Percentiles rank a stretch among this genome's conserved stretches.
Evolutionary conservation across 306 rosid species (phyloP).

Genomic region (Clitoria ternatea): DNA sequence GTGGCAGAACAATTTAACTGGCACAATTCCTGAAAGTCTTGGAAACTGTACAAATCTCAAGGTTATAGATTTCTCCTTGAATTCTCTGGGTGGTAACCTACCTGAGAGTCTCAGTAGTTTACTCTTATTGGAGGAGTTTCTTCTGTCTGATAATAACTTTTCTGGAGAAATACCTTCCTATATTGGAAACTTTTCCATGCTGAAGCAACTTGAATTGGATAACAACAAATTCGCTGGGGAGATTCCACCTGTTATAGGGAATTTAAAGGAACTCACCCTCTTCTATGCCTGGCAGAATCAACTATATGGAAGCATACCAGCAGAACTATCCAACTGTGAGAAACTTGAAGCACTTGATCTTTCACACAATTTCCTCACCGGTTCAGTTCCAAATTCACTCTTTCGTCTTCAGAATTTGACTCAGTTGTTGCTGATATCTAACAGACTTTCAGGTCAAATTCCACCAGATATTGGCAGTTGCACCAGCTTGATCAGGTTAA

Average conservation of each 20-base stretch:
- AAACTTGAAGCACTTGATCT: slow-evolving; percentile 92
- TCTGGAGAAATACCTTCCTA: slow-evolving; percentile 68
- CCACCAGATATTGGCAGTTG: slow-evolving; percentile 78
- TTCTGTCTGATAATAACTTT: slow-evolving; percentile 65
- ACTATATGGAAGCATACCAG: slow-evolving; percentile 73
- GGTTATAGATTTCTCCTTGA: slow-evolving; percentile 80
- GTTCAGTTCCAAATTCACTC: slow-evolving; percentile 63
- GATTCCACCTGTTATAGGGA: slow-evolving; percentile 75
- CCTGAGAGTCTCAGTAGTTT: slow-evolving; percentile 54
- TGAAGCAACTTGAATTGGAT: slow-evolving; percentile 86
- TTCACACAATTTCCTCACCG: slow-evolving; percentile 73
- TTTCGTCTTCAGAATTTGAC: slow-evolving; percentile 78
- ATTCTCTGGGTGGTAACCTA: slow-evolving; percentile 65
- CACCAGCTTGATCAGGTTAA: slow-evolving; percentile 60
- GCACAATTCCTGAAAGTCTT: slow-evolving; percentile 56
- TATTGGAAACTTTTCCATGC: slow-evolving; percentile 65
- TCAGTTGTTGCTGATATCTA: slow-evolving; percentile 79
- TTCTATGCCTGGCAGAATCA: slow-evolving; percentile 94
- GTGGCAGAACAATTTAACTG: slow-evolving; percentile 83
- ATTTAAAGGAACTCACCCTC: slow-evolving; percentile 65
- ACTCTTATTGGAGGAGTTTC: slow-evolving; percentile 65
- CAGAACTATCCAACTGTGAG: slow-evolving; percentile 66
- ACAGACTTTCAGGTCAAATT: slow-evolving; percentile 68
- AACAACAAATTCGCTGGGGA: slow-evolving; percentile 74
- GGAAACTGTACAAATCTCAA: slow-evolving; percentile 66